Conservation (phyloP, 2,329 filamentous ascomycete genomes). For the Cladosporium sp. region DNA sequence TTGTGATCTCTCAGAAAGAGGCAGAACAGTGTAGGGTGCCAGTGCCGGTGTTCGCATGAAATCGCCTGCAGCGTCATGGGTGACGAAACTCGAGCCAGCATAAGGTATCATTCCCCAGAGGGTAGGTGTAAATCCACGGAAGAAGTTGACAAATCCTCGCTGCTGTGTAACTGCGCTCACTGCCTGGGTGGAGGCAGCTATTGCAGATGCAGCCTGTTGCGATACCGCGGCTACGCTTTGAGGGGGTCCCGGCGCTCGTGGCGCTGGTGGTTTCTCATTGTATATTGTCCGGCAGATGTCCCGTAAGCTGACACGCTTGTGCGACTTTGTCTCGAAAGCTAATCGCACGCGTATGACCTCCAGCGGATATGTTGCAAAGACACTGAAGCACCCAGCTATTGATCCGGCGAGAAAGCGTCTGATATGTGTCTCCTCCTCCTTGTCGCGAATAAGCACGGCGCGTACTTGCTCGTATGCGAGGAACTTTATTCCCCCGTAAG, state of each 20-base stretch:
- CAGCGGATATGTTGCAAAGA: slow-evolving; percentile 93
- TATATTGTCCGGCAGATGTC: slow-evolving; percentile 85
- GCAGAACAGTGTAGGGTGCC: slow-evolving; percentile 70
- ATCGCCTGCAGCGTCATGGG: slow-evolving; percentile 86
- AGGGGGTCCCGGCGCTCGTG: not conserved
- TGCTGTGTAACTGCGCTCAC: slow-evolving; percentile 55
- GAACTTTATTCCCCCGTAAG: slow-evolving; percentile 97
- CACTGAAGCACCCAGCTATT: slow-evolving; percentile 78
- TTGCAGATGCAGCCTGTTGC: slow-evolving; percentile 35
- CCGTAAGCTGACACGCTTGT: slow-evolving; percentile 65
- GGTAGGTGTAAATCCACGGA: slow-evolving; percentile 87
- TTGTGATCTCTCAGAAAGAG: slow-evolving; percentile 46
- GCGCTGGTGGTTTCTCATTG: slow-evolving; percentile 57
- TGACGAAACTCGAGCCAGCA: slow-evolving; percentile 90
- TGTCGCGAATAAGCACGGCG: slow-evolving; percentile 65
- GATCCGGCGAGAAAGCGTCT: slow-evolving; percentile 72
- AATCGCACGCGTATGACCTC: slow-evolving; percentile 89
- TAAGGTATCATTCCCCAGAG: slow-evolving; percentile 95
- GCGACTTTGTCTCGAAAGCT: slow-evolving; percentile 84
- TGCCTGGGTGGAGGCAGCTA: slow-evolving; percentile 39
- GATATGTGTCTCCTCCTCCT: slow-evolving; percentile 71
- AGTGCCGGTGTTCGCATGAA: slow-evolving; percentile 67
- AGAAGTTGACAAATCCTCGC: slow-evolving; percentile 81
- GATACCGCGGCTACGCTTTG: slow-evolving; percentile 15
- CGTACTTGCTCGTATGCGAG: slow-evolving; percentile 96